Conservation (phyloP, 2,329 filamentous ascomycete species). For the Pezicula neosporulosa region DNA sequence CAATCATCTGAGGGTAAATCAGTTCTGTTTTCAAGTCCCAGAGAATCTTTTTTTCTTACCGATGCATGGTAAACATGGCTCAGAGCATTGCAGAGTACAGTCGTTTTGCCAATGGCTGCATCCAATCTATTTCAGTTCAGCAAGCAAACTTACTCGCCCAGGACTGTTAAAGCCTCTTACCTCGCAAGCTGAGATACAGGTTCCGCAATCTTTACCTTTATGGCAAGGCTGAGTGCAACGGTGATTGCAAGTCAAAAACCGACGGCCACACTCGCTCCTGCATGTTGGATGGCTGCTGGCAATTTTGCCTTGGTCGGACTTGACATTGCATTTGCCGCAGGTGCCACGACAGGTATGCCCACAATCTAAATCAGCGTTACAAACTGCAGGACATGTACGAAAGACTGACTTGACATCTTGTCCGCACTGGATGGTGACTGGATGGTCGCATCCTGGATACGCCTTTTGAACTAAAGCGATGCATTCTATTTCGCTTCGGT, state of each 20-base stretch:
- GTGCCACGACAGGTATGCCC: not conserved
- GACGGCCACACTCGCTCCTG: not conserved
- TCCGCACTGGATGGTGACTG: not conserved
- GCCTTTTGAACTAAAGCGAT: not conserved
- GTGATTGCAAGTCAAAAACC: slow-evolving; percentile 1
- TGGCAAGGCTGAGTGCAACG: slow-evolving; percentile 2
- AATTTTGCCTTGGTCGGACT: not conserved
- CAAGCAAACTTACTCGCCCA: not conserved
- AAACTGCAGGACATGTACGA: not conserved
- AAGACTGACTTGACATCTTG: not conserved
- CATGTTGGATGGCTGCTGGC: not conserved
- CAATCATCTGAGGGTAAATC: slow-evolving; percentile 5
- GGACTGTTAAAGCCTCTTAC: not conserved
- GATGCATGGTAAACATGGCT: slow-evolving; percentile 13
- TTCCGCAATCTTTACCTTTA: not conserved
- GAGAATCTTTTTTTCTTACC: not conserved
- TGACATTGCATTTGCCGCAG: not conserved
- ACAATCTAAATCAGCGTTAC: not conserved
- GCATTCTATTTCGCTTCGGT: not conserved
- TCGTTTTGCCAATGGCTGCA: slow-evolving; percentile 6
- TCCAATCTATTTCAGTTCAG: slow-evolving; percentile 3
- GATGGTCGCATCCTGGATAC: not conserved
- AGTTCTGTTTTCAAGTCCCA: not conserved
- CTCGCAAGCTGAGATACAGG: slow-evolving; percentile 1
- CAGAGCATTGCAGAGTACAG: slow-evolving; percentile 12